A percentile compares a stretch with the other conserved stretches of the same genome.
These are phyloP conservation scores for Pyracantha coccinea DNA, from an alignment of 331 rosid genomes.

Conservation along the genomic window DNA sequence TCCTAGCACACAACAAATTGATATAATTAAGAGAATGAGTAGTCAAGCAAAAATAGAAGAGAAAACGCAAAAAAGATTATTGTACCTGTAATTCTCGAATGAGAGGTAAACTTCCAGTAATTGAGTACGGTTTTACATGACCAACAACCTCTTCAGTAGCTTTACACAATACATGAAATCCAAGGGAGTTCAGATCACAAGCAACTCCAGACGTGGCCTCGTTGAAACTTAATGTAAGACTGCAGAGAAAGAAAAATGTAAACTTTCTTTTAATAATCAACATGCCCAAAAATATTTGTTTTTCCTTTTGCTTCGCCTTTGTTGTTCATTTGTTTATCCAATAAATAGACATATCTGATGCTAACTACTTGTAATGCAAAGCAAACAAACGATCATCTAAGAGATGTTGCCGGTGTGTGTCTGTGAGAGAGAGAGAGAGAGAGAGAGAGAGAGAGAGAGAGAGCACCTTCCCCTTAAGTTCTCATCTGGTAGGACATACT, in stretches of 20 bases:
- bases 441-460: no score
- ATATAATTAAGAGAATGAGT: neutral
- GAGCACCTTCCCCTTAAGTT: conserved; percentile 72
- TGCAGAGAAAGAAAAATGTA: conserved; percentile 22
- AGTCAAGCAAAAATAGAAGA: neutral
- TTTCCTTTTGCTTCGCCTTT: neutral
- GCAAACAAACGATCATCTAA: neutral
- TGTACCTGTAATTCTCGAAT: conserved; percentile 82
- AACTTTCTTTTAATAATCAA: neutral
- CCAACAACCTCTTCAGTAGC: conserved; percentile 95
- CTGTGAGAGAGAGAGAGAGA: no score
- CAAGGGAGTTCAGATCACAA: conserved; percentile 74
- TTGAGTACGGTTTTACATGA: conserved; percentile 80
- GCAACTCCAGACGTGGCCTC: conserved; percentile 81
- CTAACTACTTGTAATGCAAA: neutral
- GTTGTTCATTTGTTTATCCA: no score
- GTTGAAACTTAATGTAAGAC: conserved; percentile 60
- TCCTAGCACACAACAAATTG: conserved; percentile 35
- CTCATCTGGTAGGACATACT: conserved; percentile 69
- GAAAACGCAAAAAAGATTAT: neutral
- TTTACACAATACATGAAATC: conserved; percentile 74
- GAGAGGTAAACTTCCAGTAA: conserved; percentile 88
- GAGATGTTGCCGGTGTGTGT: neutral
- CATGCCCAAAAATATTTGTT: neutral
- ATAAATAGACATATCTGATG: neutral